Evolutionary conservation across 2,329 filamentous ascomycete species (phyloP).

Genomic region (Malbranchea cinnamomea): DNA sequence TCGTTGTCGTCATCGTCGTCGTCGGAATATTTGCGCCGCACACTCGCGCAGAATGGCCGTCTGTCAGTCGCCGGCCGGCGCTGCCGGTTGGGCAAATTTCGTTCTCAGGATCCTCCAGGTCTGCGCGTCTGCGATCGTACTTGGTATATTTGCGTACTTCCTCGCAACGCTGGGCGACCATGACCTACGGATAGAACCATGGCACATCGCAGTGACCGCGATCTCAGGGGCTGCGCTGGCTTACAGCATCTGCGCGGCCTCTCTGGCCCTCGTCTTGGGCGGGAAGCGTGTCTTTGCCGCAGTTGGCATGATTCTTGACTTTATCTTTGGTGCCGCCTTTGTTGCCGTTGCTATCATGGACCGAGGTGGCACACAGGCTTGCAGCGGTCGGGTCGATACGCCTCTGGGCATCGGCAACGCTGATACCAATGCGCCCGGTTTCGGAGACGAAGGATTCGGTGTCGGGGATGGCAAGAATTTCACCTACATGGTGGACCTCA

Average conservation of each 20-base stretch:
- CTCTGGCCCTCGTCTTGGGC: constrained; percentile 66
- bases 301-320: constrained; percentile 59
- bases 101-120: constrained; percentile 62
- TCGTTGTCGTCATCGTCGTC: no score
- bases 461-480: constrained; percentile 13
- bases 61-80: no score
- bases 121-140: constrained; percentile 54
- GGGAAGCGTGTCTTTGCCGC: constrained; percentile 59
- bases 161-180: constrained; percentile 57
- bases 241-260: constrained; percentile 57
- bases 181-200: constrained; percentile 45
- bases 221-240: constrained; percentile 60
- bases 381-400: constrained; percentile 49
- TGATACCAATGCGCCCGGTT: constrained; percentile 32
- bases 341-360: constrained; percentile 69
- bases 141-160: constrained; percentile 75
- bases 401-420: constrained; percentile 52
- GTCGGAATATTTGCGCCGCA: no score
- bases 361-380: constrained; percentile 51
- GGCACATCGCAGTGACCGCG: constrained; percentile 59
- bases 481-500: constrained; percentile 22
- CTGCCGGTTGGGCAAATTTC: no score
- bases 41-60: no score
- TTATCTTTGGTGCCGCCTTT: constrained; percentile 62
- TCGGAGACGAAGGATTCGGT: constrained; percentile 33